phyloP scores from a whole-genome alignment of 2,329 filamentous ascomycete species.

The Alternaria sp. region DNA sequence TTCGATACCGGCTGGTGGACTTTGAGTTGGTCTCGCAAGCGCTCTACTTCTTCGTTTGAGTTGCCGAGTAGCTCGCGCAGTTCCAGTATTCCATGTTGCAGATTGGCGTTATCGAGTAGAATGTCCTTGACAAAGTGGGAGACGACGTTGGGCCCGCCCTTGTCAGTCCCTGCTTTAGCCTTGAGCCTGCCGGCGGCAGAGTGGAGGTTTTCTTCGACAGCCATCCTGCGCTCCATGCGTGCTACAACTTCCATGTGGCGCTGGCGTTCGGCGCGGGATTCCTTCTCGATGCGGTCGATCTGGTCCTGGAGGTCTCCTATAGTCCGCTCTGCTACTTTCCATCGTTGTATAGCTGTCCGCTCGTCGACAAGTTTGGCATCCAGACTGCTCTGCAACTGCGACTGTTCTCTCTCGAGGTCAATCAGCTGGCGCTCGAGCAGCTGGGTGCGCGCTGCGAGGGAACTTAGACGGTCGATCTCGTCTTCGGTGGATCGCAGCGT shows the following conservation, averaged over 20 bases:
- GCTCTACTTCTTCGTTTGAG: constrained; percentile 94
- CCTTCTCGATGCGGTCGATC: constrained; percentile 86
- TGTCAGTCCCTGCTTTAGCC: constrained; percentile 69
- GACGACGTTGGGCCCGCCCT: constrained; percentile 75
- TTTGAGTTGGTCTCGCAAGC: constrained; percentile 80
- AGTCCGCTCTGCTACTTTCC: constrained; percentile 83
- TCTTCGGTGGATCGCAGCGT: constrained; percentile 80
- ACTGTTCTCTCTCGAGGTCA: constrained; percentile 83
- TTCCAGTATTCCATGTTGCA: constrained; percentile 92
- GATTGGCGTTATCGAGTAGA: constrained; percentile 90
- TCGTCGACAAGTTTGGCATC: constrained; percentile 76
- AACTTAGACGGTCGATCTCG: constrained; percentile 77
- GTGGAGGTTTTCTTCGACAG: constrained; percentile 82
- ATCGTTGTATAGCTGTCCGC: constrained; percentile 79
- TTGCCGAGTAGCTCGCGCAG: constrained; percentile 87
- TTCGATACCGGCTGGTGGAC: constrained; percentile 74
- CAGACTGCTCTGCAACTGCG: constrained; percentile 73
- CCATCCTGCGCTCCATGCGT: constrained; percentile 84
- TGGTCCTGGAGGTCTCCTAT: constrained; percentile 84
- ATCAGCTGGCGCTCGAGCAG: constrained; percentile 83
- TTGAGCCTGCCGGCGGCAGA: constrained; percentile 81
- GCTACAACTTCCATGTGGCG: constrained; percentile 82
- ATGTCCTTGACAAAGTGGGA: constrained; percentile 96
- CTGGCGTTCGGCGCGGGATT: constrained; percentile 80
- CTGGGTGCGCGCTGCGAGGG: constrained; percentile 76